Conservation (phyloP, 768 basidiomycete species). For the Boletus eberwhitei region DNA sequence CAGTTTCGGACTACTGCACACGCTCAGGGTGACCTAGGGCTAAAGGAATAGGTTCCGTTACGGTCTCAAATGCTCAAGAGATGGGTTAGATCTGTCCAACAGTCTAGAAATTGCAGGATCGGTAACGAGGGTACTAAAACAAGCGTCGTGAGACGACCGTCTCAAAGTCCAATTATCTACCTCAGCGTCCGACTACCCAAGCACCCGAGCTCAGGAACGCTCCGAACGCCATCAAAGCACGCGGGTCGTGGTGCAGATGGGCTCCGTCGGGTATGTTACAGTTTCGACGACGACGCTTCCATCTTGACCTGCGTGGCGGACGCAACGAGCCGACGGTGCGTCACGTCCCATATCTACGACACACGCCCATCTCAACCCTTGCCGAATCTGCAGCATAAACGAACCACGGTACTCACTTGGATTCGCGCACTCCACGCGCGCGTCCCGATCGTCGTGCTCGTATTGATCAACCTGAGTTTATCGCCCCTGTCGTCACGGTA, state of each 20-base stretch:
- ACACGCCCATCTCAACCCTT: background rate
- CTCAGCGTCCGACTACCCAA: background rate
- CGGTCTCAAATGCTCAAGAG: background rate
- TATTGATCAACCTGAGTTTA: slow-evolving; percentile 40
- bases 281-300: slow-evolving; percentile 21
- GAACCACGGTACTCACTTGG: slow-evolving; percentile 32
- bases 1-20: background rate
- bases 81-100: no score
- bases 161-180: background rate
- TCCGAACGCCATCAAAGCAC: background rate
- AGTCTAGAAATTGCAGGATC: no score
- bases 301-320: slow-evolving; percentile 42
- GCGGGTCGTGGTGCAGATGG: background rate
- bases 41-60: background rate
- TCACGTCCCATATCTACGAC: slow-evolving; percentile 41
- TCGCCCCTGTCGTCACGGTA: slow-evolving; percentile 37
- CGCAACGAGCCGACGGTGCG: slow-evolving; percentile 39
- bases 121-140: background rate
- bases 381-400: background rate
- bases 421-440: slow-evolving; percentile 34
- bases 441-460: slow-evolving; percentile 32
- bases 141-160: background rate
- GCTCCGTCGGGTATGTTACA: slow-evolving; percentile 4
- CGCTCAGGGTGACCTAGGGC: background rate
- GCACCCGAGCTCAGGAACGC: background rate